phyloP scores from a whole-genome alignment of 2,329 filamentous ascomycete genomes.

The Escovopsis sp. region DNA sequence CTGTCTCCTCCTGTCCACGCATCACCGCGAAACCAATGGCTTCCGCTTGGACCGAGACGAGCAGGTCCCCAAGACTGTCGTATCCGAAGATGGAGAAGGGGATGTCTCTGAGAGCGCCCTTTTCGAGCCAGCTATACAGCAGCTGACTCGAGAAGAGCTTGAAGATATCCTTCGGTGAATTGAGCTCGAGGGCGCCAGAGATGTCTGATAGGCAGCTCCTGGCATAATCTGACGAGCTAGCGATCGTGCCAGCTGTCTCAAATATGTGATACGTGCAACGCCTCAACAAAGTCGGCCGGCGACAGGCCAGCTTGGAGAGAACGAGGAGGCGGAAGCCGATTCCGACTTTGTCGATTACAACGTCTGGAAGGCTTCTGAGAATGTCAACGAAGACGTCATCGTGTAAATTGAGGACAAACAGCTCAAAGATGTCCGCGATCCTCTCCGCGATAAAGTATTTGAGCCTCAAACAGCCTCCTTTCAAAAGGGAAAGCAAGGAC shows the following conservation, averaged over 20 bases:
- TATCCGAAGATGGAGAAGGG: conserved; percentile 83
- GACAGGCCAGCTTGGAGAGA: conserved; percentile 60
- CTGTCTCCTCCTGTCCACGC: conserved; percentile 53
- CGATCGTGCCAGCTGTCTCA: conserved; percentile 66
- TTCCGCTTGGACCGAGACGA: conserved; percentile 60
- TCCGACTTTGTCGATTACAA: conserved; percentile 58
- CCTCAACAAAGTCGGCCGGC: conserved; percentile 74
- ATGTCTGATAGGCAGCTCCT: conserved; percentile 54
- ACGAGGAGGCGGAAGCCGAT: conserved; percentile 72
- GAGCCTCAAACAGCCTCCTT: conserved; percentile 48
- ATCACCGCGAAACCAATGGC: conserved; percentile 68
- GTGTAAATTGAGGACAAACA: conserved; percentile 71
- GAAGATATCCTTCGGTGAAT: conserved; percentile 58
- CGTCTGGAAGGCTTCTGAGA: conserved; percentile 62
- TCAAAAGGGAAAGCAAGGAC: conserved; percentile 58
- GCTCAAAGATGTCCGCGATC: conserved; percentile 60
- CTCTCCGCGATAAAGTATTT: conserved; percentile 60
- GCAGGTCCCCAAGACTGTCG: conserved; percentile 46
- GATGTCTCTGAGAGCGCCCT: conserved; percentile 50
- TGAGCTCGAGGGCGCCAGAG: conserved; percentile 47
- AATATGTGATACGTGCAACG: conserved; percentile 89
- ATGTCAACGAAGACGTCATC: conserved; percentile 76
- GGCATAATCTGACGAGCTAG: conserved; percentile 52
- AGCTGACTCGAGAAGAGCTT: conserved; percentile 75
- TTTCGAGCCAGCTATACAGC: conserved; percentile 76